Percentiles rank a stretch among this genome's conserved stretches.
Evolutionary conservation across 148 eudicot species (phyloP).

Genomic region (Amaranthus palmeri): DNA sequence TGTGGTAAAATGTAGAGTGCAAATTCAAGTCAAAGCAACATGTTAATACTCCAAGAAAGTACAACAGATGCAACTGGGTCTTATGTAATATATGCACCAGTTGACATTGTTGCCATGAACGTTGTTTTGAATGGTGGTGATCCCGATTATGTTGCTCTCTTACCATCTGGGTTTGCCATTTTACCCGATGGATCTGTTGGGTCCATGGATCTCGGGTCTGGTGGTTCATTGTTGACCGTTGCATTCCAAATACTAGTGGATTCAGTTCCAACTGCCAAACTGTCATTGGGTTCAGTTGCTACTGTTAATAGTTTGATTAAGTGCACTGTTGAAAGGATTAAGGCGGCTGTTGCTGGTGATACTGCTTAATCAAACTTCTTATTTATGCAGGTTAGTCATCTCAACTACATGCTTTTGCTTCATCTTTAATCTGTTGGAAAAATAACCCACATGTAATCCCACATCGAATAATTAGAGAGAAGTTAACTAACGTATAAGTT

Average conservation of each 20-base stretch:
- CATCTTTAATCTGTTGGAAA: too few relatives aligned
- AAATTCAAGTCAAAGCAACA: slow-evolving; percentile 98
- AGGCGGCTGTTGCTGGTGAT: slow-evolving; percentile 61
- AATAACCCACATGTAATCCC: too few relatives aligned
- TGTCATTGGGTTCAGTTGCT: slow-evolving; percentile 90
- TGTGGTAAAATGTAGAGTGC: slow-evolving; percentile 52
- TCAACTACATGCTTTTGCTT: neutral
- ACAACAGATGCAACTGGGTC: slow-evolving; percentile 85
- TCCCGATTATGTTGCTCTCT: slow-evolving; percentile 90
- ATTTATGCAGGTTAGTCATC: neutral
- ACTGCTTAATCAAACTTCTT: slow-evolving; percentile 26
- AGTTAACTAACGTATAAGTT: too few relatives aligned
- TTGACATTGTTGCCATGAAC: slow-evolving; percentile 91
- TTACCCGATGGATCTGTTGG: slow-evolving; percentile 75
- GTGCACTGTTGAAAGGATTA: slow-evolving; percentile 96
- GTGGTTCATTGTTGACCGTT: slow-evolving; percentile 84
- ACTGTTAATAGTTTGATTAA: slow-evolving; percentile 93
- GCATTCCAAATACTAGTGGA: slow-evolving; percentile 95
- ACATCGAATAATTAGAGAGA: too few relatives aligned
- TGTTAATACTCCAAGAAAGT: slow-evolving; percentile 97
- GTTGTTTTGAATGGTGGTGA: slow-evolving; percentile 92
- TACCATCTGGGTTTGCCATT: slow-evolving; percentile 95
- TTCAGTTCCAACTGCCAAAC: slow-evolving; percentile 95
- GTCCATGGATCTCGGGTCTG: slow-evolving; percentile 46
- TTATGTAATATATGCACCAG: slow-evolving; percentile 93